These are phyloP conservation scores for Ilyonectria mors-panacis DNA, from an alignment of 2,329 filamentous ascomycete species.

Conservation along the genomic window DNA sequence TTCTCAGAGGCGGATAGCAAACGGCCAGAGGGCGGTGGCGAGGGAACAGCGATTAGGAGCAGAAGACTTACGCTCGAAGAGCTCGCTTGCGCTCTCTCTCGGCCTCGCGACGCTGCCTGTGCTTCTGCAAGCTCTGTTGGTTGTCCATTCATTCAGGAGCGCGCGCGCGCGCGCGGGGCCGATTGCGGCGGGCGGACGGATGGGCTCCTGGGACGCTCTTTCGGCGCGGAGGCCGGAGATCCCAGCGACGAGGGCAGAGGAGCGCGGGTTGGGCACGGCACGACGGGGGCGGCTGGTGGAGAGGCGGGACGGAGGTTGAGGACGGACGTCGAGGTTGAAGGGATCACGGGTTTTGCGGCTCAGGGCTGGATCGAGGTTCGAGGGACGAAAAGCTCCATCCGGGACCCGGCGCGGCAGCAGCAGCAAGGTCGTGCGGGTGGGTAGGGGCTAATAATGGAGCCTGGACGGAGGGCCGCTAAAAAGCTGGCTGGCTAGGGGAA, in stretches of 20 bases:
- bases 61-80: conserved; percentile 45
- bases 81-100: conserved; percentile 50
- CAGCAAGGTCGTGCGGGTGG: conserved; percentile 26
- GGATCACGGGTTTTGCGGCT: conserved; percentile 48
- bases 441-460: conserved; percentile 26
- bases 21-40: not conserved
- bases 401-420: conserved; percentile 38
- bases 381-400: conserved; percentile 48
- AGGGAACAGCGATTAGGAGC: not conserved
- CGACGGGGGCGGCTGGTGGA: conserved; percentile 22
- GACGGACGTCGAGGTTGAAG: conserved; percentile 39
- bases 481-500: conserved; percentile 18
- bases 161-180: conserved; percentile 47
- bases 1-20: not conserved
- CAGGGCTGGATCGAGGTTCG: conserved; percentile 45
- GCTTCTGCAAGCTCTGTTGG: conserved; percentile 49
- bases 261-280: conserved; percentile 15
- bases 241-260: conserved; percentile 42
- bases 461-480: conserved; percentile 26
- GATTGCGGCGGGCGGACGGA: conserved; percentile 44
- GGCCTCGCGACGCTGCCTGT: conserved; percentile 48
- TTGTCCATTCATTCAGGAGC: conserved; percentile 47
- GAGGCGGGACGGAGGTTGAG: conserved; percentile 24
- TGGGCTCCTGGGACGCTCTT: conserved; percentile 44
- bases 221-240: conserved; percentile 47